These are phyloP conservation scores for Cutaneotrichosporon curvatum DNA, from an alignment of 1,284 basidiomycete genomes.

Conservation along the genomic window DNA sequence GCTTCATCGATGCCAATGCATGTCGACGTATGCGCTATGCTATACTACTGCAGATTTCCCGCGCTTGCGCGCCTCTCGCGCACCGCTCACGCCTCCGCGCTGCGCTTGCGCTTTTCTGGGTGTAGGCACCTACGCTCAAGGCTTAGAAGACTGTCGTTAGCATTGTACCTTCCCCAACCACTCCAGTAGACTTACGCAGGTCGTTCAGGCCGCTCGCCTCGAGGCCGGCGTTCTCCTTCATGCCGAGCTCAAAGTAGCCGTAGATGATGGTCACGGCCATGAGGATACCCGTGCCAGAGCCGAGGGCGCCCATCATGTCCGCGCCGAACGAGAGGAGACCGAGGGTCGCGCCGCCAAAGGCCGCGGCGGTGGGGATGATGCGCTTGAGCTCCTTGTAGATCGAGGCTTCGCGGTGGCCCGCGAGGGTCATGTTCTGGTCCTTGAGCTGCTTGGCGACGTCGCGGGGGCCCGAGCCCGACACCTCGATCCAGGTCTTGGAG, in stretches of 20 bases:
- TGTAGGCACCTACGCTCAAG: no score
- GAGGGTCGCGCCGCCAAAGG: slow-evolving; percentile 91
- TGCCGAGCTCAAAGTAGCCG: slow-evolving; percentile 57
- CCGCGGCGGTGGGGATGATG: slow-evolving; percentile 93
- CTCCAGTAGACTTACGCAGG: slow-evolving; percentile 18
- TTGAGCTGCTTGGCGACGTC: slow-evolving; percentile 98
- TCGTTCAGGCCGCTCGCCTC: slow-evolving; percentile 49
- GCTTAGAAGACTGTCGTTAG: slow-evolving; percentile 1
- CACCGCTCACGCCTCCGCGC: no score
- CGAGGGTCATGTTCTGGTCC: slow-evolving; percentile 98
- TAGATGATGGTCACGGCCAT: slow-evolving; percentile 98
- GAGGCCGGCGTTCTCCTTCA: slow-evolving; percentile 49
- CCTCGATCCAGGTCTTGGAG: slow-evolving; percentile 99
- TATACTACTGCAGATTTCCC: no score
- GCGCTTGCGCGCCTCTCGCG: no score
- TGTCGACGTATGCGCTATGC: no score
- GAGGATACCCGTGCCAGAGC: slow-evolving; percentile 92
- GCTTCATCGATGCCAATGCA: no score
- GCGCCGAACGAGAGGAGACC: slow-evolving; percentile 89
- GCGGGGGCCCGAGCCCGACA: slow-evolving; percentile 88
- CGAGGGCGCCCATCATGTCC: slow-evolving; percentile 94
- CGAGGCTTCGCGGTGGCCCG: slow-evolving; percentile 89
- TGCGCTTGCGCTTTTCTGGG: no score
- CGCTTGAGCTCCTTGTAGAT: slow-evolving; percentile 99
- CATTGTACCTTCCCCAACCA: no score